Evolutionary conservation across 257 asterid genomes (phyloP).

Genomic region (Jacaranda copaia): DNA sequence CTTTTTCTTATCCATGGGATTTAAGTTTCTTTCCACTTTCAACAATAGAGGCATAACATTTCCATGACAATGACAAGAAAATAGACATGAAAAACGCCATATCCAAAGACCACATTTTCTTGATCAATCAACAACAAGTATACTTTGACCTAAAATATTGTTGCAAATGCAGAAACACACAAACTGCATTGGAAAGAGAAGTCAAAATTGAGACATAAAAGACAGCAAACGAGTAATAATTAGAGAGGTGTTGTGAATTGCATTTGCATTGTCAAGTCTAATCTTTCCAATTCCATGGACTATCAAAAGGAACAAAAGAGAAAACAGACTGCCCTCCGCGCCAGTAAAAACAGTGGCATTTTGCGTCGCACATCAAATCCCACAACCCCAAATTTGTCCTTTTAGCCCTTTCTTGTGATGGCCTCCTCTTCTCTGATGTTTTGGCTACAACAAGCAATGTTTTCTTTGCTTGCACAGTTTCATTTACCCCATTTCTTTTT

Average conservation of each 20-base stretch:
- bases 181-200: neutral
- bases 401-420: slow-evolving; percentile 44
- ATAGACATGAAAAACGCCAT: neutral
- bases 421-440: slow-evolving; percentile 31
- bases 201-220: slow-evolving; percentile 5
- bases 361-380: slow-evolving; percentile 43
- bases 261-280: slow-evolving; percentile 51
- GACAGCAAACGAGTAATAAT: slow-evolving; percentile 21
- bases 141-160: neutral
- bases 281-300: slow-evolving; percentile 36
- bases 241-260: slow-evolving; percentile 9
- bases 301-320: slow-evolving; percentile 51
- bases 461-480: neutral
- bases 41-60: neutral
- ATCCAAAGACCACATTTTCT: neutral
- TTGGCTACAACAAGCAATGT: slow-evolving; percentile 41
- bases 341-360: slow-evolving; percentile 26
- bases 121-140: neutral
- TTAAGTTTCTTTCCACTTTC: neutral
- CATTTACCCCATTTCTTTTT: slow-evolving; percentile 15
- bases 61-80: neutral
- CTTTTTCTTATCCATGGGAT: too few relatives aligned
- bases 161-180: neutral
- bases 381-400: slow-evolving; percentile 29
- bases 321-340: neutral